phyloP scores from a whole-genome alignment of 208 protist genomes.

The Acanthamoeba healyi region DNA sequence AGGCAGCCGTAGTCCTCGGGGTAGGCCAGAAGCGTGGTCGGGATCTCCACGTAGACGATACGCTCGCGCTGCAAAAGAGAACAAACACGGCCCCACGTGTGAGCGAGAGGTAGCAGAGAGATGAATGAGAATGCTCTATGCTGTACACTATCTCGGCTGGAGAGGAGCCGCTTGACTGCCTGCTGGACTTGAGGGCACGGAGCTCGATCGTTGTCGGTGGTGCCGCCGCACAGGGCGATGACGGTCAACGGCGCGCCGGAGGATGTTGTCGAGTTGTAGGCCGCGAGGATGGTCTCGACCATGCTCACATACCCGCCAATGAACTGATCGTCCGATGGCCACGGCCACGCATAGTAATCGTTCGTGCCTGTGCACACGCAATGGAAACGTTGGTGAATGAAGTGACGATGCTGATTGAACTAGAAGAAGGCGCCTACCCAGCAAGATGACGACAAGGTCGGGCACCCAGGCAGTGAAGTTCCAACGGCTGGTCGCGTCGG shows the following conservation, averaged over 20 bases:
- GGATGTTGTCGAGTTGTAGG: not conserved
- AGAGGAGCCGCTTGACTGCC: not conserved
- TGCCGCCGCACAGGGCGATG: conserved; percentile 58
- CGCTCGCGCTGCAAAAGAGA: no score
- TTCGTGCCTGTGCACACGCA: conserved; percentile 33
- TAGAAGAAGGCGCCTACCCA: not conserved
- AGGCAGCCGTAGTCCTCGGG: conserved; percentile 67
- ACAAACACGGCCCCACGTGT: no score
- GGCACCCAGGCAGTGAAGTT: conserved; percentile 53
- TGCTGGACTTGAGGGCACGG: conserved; percentile 37
- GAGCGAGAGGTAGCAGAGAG: not conserved
- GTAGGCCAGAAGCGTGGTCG: conserved; percentile 5
- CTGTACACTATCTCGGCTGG: not conserved
- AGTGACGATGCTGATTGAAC: not conserved
- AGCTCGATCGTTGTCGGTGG: conserved; percentile 28
- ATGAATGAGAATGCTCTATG: not conserved
- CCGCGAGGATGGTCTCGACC: not conserved
- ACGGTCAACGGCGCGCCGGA: conserved; percentile 8
- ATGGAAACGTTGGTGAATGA: not conserved
- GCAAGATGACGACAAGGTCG: conserved; percentile 41
- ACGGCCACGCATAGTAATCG: conserved; percentile 68
- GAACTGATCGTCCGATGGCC: conserved; percentile 30
- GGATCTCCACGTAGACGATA: conserved; percentile 64
- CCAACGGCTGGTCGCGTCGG: not conserved
- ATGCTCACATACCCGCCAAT: not conserved